Evolutionary conservation across 148 eudicot genomes (phyloP).

Genomic region (Bassia scoparia): DNA sequence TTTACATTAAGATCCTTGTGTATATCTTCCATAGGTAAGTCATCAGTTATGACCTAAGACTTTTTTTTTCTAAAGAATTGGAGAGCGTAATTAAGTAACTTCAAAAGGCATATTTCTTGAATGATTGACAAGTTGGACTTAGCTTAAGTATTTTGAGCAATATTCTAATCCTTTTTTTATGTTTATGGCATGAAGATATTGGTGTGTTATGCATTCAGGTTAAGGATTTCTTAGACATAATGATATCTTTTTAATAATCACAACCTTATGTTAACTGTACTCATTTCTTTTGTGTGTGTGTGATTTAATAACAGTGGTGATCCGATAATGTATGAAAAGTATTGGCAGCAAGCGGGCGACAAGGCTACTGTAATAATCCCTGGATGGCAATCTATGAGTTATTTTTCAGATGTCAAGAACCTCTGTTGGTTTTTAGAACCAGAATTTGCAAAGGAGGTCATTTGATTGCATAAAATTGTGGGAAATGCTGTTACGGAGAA

Average conservation of each 20-base stretch:
- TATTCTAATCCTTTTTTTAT: background rate
- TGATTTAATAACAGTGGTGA: constrained; percentile 57
- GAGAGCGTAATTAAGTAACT: background rate
- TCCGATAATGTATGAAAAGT: constrained; percentile 91
- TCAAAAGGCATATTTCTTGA: background rate
- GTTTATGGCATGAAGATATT: background rate
- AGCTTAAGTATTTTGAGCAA: background rate
- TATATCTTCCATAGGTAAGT: background rate
- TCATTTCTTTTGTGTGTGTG: background rate
- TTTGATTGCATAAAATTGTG: constrained; percentile 64
- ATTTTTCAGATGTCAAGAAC: constrained; percentile 65
- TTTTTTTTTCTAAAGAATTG: too few species aligned
- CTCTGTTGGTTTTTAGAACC: constrained; percentile 94
- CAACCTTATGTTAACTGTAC: background rate
- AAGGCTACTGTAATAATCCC: constrained; percentile 55
- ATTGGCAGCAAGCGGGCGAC: constrained; percentile 68
- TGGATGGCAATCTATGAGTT: too few species aligned
- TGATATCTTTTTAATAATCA: background rate
- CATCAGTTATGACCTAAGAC: background rate
- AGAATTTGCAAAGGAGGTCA: constrained; percentile 51
- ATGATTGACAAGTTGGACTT: background rate
- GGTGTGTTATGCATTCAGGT: background rate
- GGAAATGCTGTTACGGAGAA: constrained; percentile 76
- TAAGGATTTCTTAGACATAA: background rate
- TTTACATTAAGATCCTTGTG: background rate